Evolutionary conservation across 192 early-diverging fungal species (phyloP).

Genomic region (Entomortierella parvispora): DNA sequence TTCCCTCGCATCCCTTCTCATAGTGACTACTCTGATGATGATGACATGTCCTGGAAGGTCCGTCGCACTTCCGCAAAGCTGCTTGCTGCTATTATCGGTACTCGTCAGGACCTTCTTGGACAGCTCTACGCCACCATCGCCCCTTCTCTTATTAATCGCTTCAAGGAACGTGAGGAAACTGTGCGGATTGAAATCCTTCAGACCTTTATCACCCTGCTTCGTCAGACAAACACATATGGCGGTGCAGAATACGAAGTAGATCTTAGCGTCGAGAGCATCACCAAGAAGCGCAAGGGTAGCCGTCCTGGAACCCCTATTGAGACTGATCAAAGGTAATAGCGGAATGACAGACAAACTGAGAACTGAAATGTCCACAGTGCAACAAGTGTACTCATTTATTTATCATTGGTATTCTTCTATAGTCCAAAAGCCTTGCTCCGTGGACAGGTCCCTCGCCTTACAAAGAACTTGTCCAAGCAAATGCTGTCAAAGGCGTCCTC

Average conservation of each 20-base stretch:
- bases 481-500: slow-evolving; percentile 71
- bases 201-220: slow-evolving; percentile 75
- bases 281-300: slow-evolving; percentile 61
- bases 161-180: slow-evolving; percentile 88
- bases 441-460: slow-evolving; percentile 70
- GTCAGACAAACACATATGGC: slow-evolving; percentile 64
- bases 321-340: slow-evolving; percentile 55
- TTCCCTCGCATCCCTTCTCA: slow-evolving; percentile 1
- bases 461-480: slow-evolving; percentile 75
- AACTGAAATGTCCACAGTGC: too few species aligned
- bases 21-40: slow-evolving; percentile 88
- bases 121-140: slow-evolving; percentile 74
- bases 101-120: slow-evolving; percentile 72
- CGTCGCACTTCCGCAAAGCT: slow-evolving; percentile 82
- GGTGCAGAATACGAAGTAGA: slow-evolving; percentile 52
- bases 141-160: slow-evolving; percentile 77
- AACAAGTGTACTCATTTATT: neutral
- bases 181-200: slow-evolving; percentile 82
- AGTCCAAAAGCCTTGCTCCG: slow-evolving; percentile 68
- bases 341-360: neutral
- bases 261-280: slow-evolving; percentile 39
- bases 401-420: neutral
- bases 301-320: slow-evolving; percentile 55
- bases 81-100: slow-evolving; percentile 73
- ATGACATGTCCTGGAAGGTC: slow-evolving; percentile 94